Conservation (phyloP, 1,284 basidiomycete genomes). For the Thecaphora thlaspeos region DNA sequence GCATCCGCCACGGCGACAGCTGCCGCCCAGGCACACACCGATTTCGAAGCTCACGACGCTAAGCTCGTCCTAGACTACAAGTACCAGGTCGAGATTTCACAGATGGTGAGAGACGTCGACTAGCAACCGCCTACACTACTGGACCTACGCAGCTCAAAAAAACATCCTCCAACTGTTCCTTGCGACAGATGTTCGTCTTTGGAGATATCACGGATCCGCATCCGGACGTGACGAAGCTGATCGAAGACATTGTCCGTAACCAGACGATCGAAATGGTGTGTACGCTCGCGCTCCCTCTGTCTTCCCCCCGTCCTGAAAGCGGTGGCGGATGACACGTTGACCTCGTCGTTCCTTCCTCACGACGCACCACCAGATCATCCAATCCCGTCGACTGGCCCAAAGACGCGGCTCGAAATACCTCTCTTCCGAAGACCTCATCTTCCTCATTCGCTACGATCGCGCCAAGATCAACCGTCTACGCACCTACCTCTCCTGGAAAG, state of each 20-base stretch:
- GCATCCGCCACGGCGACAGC: not conserved
- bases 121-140: not conserved
- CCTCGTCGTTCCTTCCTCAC: not conserved
- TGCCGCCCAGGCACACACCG: not conserved
- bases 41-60: constrained; percentile 1
- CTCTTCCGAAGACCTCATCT: constrained; percentile 90
- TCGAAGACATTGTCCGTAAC: constrained; percentile 91
- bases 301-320: constrained; percentile 1
- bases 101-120: constrained; percentile 65
- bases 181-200: constrained; percentile 92
- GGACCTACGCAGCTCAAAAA: too few relatives aligned
- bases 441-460: constrained; percentile 89
- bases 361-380: constrained; percentile 69
- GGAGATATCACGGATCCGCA: constrained; percentile 89
- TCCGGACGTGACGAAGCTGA: constrained; percentile 80
- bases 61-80: constrained; percentile 32
- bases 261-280: constrained; percentile 88
- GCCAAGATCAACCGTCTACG: constrained; percentile 89
- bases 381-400: constrained; percentile 79
- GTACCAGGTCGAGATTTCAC: constrained; percentile 68
- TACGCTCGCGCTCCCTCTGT: too few relatives aligned
- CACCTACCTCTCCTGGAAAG: constrained; percentile 97
- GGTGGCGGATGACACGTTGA: too few relatives aligned
- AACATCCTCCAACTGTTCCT: too few relatives aligned
- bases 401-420: constrained; percentile 80